Conservation (phyloP, 2,329 filamentous ascomycete genomes). For the Tolypocladium endophyticum region DNA sequence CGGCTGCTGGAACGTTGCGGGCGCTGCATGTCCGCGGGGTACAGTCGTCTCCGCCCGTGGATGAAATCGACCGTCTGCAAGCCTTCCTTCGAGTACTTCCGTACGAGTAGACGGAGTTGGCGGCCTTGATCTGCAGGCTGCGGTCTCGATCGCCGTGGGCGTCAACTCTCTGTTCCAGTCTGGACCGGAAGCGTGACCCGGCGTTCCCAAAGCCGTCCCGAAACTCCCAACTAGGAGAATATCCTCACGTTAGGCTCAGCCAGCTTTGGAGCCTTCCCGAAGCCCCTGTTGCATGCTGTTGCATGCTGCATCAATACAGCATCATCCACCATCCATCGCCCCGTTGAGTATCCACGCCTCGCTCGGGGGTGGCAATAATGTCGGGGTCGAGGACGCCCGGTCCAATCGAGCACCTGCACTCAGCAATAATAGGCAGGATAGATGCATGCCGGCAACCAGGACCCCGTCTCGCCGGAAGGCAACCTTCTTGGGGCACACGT, state of each 20-base stretch:
- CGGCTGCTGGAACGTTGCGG: not conserved
- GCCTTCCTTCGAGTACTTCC: not conserved
- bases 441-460: not conserved
- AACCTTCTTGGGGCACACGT: not conserved
- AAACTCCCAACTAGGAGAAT: not conserved
- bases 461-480: not conserved
- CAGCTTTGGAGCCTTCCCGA: not conserved
- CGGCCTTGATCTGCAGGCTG: not conserved
- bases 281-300: not conserved
- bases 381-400: not conserved
- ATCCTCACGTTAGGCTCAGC: not conserved
- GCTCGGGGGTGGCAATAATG: not conserved
- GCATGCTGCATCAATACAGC: not conserved
- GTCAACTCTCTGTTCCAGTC: not conserved
- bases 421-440: not conserved
- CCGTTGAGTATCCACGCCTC: not conserved
- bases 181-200: not conserved
- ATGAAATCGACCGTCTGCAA: not conserved
- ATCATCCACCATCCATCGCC: not conserved
- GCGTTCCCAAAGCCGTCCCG: not conserved
- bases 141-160: not conserved
- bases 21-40: not conserved
- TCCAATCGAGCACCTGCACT: not conserved
- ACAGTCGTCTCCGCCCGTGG: not conserved
- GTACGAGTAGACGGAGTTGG: not conserved